phyloP scores from a whole-genome alignment of 225 moss, liverwort and hornwort genomes.

The Pleurozium schreberi region DNA sequence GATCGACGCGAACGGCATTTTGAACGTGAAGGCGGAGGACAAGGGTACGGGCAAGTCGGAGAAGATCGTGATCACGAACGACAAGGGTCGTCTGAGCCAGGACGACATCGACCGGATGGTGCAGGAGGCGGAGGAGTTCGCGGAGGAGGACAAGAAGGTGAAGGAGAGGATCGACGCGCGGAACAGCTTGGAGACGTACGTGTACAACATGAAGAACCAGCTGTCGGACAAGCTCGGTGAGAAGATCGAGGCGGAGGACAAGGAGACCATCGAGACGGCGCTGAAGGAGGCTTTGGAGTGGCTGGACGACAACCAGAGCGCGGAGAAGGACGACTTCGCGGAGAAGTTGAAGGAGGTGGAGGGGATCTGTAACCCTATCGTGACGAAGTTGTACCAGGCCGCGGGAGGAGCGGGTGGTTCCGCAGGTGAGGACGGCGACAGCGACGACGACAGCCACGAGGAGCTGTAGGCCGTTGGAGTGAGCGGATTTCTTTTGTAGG shows the following conservation, averaged over 20 bases:
- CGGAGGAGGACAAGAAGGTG: constrained; percentile 4
- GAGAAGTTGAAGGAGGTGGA: neutral
- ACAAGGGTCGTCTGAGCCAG: neutral
- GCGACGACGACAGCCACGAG: constrained; percentile 31
- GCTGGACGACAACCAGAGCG: constrained; percentile 3
- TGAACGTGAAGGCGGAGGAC: constrained; percentile 5
- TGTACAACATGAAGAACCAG: constrained; percentile 5
- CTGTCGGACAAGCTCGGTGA: neutral
- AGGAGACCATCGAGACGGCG: neutral
- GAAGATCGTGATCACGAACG: neutral
- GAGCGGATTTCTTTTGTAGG: neutral
- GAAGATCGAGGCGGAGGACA: neutral
- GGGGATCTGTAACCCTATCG: neutral
- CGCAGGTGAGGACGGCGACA: neutral
- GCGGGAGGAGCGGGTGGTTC: neutral
- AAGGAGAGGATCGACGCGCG: constrained; percentile 2
- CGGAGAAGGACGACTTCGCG: neutral
- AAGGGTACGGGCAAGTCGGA: neutral
- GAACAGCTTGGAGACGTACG: neutral
- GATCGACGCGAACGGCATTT: constrained; percentile 1
- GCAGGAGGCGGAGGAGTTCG: neutral
- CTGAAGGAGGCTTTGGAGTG: neutral
- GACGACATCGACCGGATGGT: neutral
- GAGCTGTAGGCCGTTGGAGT: constrained; percentile 17
- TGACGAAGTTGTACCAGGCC: neutral